A percentile compares a stretch with the other conserved stretches of the same genome.
These are phyloP conservation scores for Aspergillus novoparasiticus DNA, from an alignment of 2,329 filamentous ascomycete species.

Conservation along the genomic window DNA sequence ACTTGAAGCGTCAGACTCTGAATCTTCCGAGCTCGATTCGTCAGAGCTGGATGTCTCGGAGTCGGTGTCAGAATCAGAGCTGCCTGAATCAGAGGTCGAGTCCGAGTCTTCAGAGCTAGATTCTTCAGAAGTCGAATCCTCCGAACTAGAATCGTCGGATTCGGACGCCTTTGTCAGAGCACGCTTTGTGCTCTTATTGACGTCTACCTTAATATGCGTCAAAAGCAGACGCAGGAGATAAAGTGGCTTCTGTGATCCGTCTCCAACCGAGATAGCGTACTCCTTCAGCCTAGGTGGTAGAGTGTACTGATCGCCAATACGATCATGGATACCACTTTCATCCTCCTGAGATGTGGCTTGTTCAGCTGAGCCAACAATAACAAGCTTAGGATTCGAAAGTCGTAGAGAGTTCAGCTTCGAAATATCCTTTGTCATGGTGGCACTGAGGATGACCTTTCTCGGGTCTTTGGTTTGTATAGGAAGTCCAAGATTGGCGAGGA, in stretches of 20 bases:
- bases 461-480: slow-evolving; percentile 50
- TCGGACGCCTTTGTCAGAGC: slow-evolving; percentile 17
- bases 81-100: slow-evolving; percentile 29
- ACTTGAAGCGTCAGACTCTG: slow-evolving; percentile 38
- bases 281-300: slow-evolving; percentile 68
- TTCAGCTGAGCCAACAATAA: slow-evolving; percentile 67
- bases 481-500: slow-evolving; percentile 40
- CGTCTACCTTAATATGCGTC: slow-evolving; percentile 34
- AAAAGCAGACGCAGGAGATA: slow-evolving; percentile 78
- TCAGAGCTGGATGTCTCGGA: slow-evolving; percentile 23
- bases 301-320: slow-evolving; percentile 48
- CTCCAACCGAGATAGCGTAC: slow-evolving; percentile 67
- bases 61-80: slow-evolving; percentile 26
- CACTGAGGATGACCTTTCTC: slow-evolving; percentile 84
- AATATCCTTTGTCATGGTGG: slow-evolving; percentile 87
- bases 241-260: slow-evolving; percentile 74
- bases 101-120: slow-evolving; percentile 30
- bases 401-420: slow-evolving; percentile 75
- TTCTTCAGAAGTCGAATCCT: slow-evolving; percentile 38
- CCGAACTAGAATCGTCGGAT: slow-evolving; percentile 38
- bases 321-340: slow-evolving; percentile 20
- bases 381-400: slow-evolving; percentile 71
- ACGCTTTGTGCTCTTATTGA: slow-evolving; percentile 10
- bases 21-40: slow-evolving; percentile 24
- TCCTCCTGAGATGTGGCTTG: slow-evolving; percentile 23